Percentiles rank a stretch among this genome's conserved stretches.
These are phyloP conservation scores for Penicillium psychrofluorescens DNA, from an alignment of 495 filamentous ascomycete genomes.

Conservation along the genomic window DNA sequence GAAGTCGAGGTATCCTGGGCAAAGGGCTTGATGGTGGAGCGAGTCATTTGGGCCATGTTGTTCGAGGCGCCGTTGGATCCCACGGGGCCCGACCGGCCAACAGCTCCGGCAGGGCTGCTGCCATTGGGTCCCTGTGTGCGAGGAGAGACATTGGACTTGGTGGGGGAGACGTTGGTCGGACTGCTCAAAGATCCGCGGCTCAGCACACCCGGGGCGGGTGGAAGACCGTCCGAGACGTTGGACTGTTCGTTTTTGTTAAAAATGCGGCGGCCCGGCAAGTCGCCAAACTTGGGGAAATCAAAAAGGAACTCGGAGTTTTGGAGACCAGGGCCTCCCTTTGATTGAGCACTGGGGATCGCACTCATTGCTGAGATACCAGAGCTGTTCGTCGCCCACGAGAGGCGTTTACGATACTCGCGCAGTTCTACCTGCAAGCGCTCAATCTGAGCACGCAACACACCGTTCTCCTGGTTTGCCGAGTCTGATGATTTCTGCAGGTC, in stretches of 20 bases:
- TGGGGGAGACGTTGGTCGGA: conserved; percentile 1
- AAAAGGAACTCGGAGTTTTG: conserved; percentile 84
- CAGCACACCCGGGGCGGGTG: conserved; percentile 27
- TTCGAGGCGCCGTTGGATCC: conserved; percentile 7
- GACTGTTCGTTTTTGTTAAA: conserved; percentile 39
- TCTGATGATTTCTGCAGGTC: conserved; percentile 87
- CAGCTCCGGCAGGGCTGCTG: conserved; percentile 1
- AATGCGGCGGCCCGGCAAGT: conserved; percentile 58
- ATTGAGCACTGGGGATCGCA: conserved; percentile 29
- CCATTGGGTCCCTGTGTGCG: neutral
- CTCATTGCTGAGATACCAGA: conserved; percentile 42
- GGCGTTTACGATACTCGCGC: conserved; percentile 79
- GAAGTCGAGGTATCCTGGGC: conserved; percentile 38
- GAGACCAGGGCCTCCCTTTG: conserved; percentile 37
- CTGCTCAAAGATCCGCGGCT: conserved; percentile 17
- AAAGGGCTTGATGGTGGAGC: conserved; percentile 17
- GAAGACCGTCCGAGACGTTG: conserved; percentile 14
- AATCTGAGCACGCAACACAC: conserved; percentile 73
- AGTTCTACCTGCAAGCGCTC: conserved; percentile 81
- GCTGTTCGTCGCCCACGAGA: conserved; percentile 53
- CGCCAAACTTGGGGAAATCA: conserved; percentile 90
- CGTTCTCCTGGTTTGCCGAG: conserved; percentile 78
- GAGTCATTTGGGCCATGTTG: conserved; percentile 4
- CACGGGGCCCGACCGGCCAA: conserved; percentile 1
- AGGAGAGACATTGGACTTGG: conserved; percentile 6